phyloP scores from a whole-genome alignment of 129 eudicot species.

The Flaveria trinervia region DNA sequence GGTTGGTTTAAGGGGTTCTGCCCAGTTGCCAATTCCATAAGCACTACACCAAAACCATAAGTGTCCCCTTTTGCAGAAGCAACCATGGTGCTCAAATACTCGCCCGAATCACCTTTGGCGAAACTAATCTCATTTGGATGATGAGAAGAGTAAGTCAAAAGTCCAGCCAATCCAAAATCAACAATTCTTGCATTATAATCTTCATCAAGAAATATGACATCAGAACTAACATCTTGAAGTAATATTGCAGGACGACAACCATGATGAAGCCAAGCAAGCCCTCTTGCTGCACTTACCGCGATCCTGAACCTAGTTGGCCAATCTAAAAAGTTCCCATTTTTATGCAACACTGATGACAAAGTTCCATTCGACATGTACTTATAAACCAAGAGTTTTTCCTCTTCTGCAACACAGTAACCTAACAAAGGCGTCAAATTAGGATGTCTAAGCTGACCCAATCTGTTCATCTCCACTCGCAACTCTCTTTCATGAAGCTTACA shows the following conservation, averaged over 20 bases:
- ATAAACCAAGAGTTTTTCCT: constrained; percentile 79
- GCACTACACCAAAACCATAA: constrained; percentile 75
- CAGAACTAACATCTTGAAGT: constrained; percentile 72
- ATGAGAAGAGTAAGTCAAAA: constrained; percentile 38
- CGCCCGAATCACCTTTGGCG: constrained; percentile 57
- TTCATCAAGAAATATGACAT: constrained; percentile 64
- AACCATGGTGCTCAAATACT: constrained; percentile 73
- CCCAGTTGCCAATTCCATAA: constrained; percentile 78
- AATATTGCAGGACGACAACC: constrained; percentile 78
- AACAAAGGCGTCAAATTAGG: constrained; percentile 72
- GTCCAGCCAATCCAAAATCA: constrained; percentile 82
- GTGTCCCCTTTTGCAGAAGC: constrained; percentile 64
- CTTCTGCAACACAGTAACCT: constrained; percentile 73
- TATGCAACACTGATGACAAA: constrained; percentile 50
- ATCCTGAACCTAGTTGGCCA: constrained; percentile 73
- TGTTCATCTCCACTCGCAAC: constrained; percentile 47
- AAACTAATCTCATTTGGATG: constrained; percentile 48
- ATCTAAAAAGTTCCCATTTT: constrained; percentile 43
- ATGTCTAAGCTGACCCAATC: constrained; percentile 76
- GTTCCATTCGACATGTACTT: constrained; percentile 79
- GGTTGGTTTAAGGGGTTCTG: constrained; percentile 53
- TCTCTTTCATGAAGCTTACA: constrained; percentile 65
- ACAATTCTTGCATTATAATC: constrained; percentile 75
- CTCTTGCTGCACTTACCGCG: constrained; percentile 70
- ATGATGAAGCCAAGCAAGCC: constrained; percentile 92